Base-by-base conservation (phyloP, 176 grass and related monocot species). In the Eragrostis curvula region DNA sequence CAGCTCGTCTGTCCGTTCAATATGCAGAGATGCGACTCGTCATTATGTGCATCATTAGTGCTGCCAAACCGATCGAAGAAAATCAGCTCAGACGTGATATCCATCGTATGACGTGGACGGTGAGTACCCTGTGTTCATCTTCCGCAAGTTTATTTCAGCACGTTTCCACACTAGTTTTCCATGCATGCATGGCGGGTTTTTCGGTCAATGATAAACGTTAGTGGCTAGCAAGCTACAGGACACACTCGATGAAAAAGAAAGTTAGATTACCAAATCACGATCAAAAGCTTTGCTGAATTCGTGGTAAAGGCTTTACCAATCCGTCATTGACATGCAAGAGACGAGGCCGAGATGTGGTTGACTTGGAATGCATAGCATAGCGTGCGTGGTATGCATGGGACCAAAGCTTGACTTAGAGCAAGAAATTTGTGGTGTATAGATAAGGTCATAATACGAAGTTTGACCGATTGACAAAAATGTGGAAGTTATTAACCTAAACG, bases 261-360 rank as follows among this genome's bases (percentile, higher is more conserved):
- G 8, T 11, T 48, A 49, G 71, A 41, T 27, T 25, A 70, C 51
- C 71, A 76, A 81, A 81, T 81, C 62, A 61, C 23, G 52, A 82
- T 76, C 16, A 51, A 52, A 79, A 39, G 41, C 51, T 41, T 41
- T 21, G 49, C 50, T 42, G 15, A 50, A 49, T 40, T 81, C 39
- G 59, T 81, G 52, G 63, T 52, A 68, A 76, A 51, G 5, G 10
- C 40, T 68, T 53, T 36, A 53, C 44, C 55, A 28, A 58, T 43
- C 27, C 10, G 12, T 25, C 71, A 11, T 42, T 71, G 74, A 5
- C 71, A 73, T 51, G 48, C 17, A 18, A 13, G 27, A 6, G 48
- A 4, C 32, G 32, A 7, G 14, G 18, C 18, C 20, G n/a, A 5
- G 25, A 18, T 3, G 17, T 15, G 52, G 24, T 77, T 69, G 82